A percentile compares a stretch with the other conserved stretches of the same genome.
Conservation (phyloP, 2,329 filamentous ascomycete genomes). For the Trichoderma atroviride region DNA sequence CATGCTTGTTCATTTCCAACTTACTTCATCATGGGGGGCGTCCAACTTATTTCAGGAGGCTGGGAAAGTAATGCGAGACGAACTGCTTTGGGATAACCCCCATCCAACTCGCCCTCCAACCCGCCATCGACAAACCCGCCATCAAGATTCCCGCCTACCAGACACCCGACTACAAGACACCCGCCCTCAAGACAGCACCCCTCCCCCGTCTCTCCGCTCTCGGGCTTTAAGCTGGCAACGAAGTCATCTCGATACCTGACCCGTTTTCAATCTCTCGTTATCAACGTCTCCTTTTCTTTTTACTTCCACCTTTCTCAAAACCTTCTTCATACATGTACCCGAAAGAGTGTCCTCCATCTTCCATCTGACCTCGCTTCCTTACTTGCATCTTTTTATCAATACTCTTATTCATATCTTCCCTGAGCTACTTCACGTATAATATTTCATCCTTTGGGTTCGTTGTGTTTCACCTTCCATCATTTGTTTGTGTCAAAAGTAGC, state of each 20-base stretch:
- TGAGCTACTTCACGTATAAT: not conserved
- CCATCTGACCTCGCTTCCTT: not conserved
- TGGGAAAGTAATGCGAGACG: slow-evolving; percentile 3
- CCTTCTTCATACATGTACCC: not conserved
- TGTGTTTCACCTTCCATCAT: not conserved
- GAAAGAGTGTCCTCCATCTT: not conserved
- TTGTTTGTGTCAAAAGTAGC: not conserved
- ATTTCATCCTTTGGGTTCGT: not conserved
- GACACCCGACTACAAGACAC: not conserved
- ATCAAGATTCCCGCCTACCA: no score
- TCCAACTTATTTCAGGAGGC: not conserved
- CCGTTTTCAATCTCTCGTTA: not conserved
- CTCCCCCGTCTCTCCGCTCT: slow-evolving; percentile 2
- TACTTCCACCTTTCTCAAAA: no score
- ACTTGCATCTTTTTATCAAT: not conserved
- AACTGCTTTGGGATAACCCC: slow-evolving; percentile 7
- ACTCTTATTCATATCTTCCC: not conserved
- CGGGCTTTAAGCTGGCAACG: not conserved
- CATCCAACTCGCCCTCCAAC: no score
- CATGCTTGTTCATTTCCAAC: not conserved
- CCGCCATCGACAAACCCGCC: no score
- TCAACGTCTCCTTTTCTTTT: not conserved
- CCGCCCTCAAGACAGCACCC: not conserved
- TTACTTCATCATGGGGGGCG: not conserved
- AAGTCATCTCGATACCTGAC: not conserved